A percentile compares a stretch with the other conserved stretches of the same genome.
These are phyloP conservation scores for Acacia pycnantha DNA, from an alignment of 331 rosid species.

Conservation along the genomic window DNA sequence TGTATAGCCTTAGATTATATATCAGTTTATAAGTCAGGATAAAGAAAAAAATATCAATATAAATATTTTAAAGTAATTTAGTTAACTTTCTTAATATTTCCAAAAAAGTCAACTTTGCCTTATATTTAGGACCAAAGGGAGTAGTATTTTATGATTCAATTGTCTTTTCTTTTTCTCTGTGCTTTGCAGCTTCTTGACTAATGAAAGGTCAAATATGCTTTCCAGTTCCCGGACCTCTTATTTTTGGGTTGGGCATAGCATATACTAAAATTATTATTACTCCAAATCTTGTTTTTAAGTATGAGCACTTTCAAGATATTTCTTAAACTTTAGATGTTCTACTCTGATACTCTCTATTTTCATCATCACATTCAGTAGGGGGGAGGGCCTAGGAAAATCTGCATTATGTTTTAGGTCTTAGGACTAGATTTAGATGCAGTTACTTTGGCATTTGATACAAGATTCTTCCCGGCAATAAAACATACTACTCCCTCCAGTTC, in stretches of 20 bases:
- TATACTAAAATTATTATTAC: neutral
- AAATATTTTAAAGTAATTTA: too few relatives aligned
- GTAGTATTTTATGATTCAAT: neutral
- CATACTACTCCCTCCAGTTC: too few relatives aligned
- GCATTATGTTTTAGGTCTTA: neutral
- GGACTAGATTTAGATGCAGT: neutral
- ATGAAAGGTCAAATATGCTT: neutral
- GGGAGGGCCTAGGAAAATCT: neutral
- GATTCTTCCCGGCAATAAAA: neutral
- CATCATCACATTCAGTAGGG: neutral
- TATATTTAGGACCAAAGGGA: neutral
- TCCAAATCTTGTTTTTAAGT: neutral
- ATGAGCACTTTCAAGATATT: neutral
- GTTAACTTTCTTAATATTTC: too few relatives aligned
- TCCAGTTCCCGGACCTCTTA: neutral
- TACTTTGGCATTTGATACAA: neutral
- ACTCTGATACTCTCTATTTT: neutral
- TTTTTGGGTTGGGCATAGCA: neutral
- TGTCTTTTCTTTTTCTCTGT: slow-evolving; percentile 8
- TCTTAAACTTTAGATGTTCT: neutral
- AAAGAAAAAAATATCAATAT: too few relatives aligned
- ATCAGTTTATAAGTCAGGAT: too few relatives aligned
- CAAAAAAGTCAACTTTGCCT: too few relatives aligned
- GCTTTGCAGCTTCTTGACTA: neutral
- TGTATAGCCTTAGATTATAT: too few relatives aligned